Evolutionary conservation across 306 rosid genomes (phyloP).

Genomic region (Ammopiptanthus mongolicus): DNA sequence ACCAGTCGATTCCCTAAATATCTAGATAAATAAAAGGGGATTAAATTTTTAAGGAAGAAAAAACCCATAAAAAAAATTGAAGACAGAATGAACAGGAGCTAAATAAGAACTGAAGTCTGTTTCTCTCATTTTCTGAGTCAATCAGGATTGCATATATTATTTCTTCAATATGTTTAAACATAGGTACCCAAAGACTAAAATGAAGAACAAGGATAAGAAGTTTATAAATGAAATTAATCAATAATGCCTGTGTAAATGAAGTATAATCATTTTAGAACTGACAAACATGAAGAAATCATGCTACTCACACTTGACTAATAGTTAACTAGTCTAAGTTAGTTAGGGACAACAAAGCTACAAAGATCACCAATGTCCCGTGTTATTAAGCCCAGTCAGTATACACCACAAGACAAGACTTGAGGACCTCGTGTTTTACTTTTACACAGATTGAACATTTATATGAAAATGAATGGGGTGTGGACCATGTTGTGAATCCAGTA

Average conservation of each 20-base stretch:
- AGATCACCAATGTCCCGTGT: neutral
- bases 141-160: neutral
- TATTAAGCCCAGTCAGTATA: neutral
- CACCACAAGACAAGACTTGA: neutral
- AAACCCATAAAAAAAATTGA: neutral
- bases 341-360: neutral
- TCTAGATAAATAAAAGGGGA: conserved; percentile 33
- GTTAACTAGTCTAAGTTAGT: neutral
- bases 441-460: too few species aligned
- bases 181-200: neutral
- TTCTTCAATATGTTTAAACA: neutral
- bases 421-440: neutral
- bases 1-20: conserved; percentile 74
- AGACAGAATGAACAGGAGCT: neutral
- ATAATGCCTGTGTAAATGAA: neutral
- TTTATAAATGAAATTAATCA: neutral
- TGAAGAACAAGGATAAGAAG: neutral
- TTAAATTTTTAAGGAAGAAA: neutral
- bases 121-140: neutral
- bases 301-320: neutral
- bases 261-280: neutral
- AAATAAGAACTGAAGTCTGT: neutral
- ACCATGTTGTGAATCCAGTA: too few species aligned
- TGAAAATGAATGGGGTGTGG: too few species aligned
- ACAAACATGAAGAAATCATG: neutral